Evolutionary conservation across 768 basidiomycete genomes (phyloP).

Genomic region (Naganishia vaughanmartiniae): DNA sequence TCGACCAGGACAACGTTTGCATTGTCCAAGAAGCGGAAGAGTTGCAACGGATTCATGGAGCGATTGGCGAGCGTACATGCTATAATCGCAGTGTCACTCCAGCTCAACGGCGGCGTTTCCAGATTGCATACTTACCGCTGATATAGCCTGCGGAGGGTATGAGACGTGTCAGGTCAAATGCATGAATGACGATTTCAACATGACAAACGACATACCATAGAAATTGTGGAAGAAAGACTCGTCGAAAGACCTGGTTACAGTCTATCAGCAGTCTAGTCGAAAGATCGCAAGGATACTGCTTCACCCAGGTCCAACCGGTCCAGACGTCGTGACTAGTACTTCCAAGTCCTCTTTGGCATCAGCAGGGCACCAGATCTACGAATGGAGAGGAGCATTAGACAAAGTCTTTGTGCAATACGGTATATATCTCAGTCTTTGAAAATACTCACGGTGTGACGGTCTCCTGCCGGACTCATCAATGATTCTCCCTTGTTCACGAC

Average conservation of each 20-base stretch:
- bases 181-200: neutral
- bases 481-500: conserved; percentile 9
- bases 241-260: conserved; percentile 12
- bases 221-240: conserved; percentile 26
- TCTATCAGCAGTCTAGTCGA: neutral
- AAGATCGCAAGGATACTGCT: too few relatives aligned
- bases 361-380: conserved; percentile 24
- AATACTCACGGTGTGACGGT: conserved; percentile 16
- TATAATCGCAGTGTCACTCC: neutral
- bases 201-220: conserved; percentile 7
- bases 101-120: neutral
- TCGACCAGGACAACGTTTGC: conserved; percentile 20
- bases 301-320: conserved; percentile 4
- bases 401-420: too few relatives aligned
- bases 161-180: neutral
- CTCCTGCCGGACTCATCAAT: conserved; percentile 14
- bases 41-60: conserved; percentile 13
- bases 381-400: neutral
- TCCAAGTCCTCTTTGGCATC: conserved; percentile 16
- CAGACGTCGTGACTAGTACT: neutral
- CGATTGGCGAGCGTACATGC: neutral
- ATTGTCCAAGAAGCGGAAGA: conserved; percentile 25
- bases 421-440: neutral
- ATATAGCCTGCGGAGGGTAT: neutral
- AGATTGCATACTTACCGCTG: neutral